A percentile compares a stretch with the other conserved stretches of the same genome.
These are phyloP conservation scores for Xylariomycetidae sp. DNA, from an alignment of 2,329 filamentous ascomycete genomes.

Conservation along the genomic window DNA sequence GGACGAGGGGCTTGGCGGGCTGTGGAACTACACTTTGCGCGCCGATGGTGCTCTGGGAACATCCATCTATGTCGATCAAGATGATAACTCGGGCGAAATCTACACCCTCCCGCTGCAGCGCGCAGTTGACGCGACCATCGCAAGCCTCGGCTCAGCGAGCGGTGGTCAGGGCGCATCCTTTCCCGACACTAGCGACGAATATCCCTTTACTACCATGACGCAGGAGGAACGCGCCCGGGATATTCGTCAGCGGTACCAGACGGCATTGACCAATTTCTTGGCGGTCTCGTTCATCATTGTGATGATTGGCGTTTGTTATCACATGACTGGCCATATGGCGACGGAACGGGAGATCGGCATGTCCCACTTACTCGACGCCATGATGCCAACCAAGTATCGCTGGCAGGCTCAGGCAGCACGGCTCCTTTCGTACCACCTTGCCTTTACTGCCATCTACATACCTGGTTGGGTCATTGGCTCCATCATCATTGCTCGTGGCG, in stretches of 20 bases:
- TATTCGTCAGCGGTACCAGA: slow-evolving; percentile 67
- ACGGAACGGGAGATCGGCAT: slow-evolving; percentile 82
- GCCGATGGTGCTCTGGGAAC: slow-evolving; percentile 65
- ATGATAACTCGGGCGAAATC: slow-evolving; percentile 67
- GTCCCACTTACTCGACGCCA: slow-evolving; percentile 82
- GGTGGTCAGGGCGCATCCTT: slow-evolving; percentile 27
- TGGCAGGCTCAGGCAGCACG: slow-evolving; percentile 76
- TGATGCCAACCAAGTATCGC: slow-evolving; percentile 70
- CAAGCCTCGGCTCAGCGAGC: slow-evolving; percentile 39
- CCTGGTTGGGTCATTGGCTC: slow-evolving; percentile 79
- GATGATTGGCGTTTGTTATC: slow-evolving; percentile 77
- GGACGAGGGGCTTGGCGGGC: slow-evolving; percentile 54
- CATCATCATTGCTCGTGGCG: slow-evolving; percentile 54
- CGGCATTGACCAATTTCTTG: slow-evolving; percentile 67
- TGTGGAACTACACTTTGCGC: slow-evolving; percentile 84
- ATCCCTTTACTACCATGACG: slow-evolving; percentile 69
- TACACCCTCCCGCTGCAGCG: slow-evolving; percentile 76
- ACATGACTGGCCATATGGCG: slow-evolving; percentile 79
- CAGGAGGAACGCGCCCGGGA: slow-evolving; percentile 57
- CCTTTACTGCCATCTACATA: slow-evolving; percentile 73
- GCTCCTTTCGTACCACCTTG: slow-evolving; percentile 71
- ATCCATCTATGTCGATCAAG: slow-evolving; percentile 57
- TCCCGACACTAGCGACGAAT: slow-evolving; percentile 52
- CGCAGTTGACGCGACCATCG: slow-evolving; percentile 70
- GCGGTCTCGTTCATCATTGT: slow-evolving; percentile 74